Conservation (phyloP, 768 basidiomycete species). For the Cystobasidium tubakii region DNA sequence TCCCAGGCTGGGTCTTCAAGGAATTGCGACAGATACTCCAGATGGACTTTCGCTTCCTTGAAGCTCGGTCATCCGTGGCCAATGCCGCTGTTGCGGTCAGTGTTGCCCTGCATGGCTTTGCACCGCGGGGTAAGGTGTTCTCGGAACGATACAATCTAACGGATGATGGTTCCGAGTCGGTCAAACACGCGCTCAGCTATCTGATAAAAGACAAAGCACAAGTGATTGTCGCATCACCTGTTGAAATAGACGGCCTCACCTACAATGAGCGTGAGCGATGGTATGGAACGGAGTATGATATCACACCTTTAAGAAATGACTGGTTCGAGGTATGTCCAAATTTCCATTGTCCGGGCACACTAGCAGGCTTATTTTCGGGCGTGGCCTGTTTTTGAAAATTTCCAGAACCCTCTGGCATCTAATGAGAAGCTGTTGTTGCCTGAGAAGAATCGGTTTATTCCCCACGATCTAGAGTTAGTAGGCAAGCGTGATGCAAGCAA, state of each 20-base stretch:
- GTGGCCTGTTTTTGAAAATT: too few relatives aligned
- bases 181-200: neutral
- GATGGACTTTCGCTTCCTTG: slow-evolving; percentile 48
- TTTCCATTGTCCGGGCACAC: too few relatives aligned
- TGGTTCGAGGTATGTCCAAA: slow-evolving; percentile 50
- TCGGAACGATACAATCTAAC: neutral
- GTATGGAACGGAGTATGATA: slow-evolving; percentile 78
- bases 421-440: slow-evolving; percentile 64
- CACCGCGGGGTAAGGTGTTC: neutral
- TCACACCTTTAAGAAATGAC: slow-evolving; percentile 54
- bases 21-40: slow-evolving; percentile 68
- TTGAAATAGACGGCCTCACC: slow-evolving; percentile 24
- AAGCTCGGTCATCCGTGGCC: slow-evolving; percentile 63
- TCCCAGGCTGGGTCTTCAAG: slow-evolving; percentile 59
- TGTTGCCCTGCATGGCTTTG: neutral
- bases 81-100: slow-evolving; percentile 69
- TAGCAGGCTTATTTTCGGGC: too few relatives aligned
- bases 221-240: neutral
- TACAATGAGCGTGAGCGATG: slow-evolving; percentile 64
- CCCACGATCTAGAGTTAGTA: slow-evolving; percentile 58
- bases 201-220: neutral
- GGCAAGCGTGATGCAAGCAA: neutral
- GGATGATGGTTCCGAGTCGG: neutral
- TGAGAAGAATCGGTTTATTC: slow-evolving; percentile 79
- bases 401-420: neutral